phyloP scores from a whole-genome alignment of 345 rosid species.

The Psidium friedrichsthalianum region DNA sequence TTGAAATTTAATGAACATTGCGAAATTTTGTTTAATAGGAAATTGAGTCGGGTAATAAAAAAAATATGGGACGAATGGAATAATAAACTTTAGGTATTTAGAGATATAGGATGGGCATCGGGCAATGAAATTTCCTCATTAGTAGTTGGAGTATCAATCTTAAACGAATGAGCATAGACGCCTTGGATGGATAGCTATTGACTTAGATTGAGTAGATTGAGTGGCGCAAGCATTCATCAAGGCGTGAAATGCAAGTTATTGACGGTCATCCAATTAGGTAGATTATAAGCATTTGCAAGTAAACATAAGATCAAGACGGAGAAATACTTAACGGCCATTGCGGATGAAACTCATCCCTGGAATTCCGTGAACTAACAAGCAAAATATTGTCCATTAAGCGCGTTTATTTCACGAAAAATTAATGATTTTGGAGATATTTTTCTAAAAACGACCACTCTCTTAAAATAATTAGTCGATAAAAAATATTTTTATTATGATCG shows the following conservation, averaged over 20 bases:
- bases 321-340: neutral
- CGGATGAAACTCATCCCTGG: too few species aligned
- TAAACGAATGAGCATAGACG: neutral
- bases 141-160: neutral
- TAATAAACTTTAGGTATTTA: neutral
- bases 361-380: too few species aligned
- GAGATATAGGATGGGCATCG: neutral
- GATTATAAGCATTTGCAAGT: neutral
- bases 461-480: too few species aligned
- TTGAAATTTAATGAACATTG: neutral
- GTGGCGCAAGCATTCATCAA: neutral
- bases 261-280: neutral
- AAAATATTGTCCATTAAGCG: too few species aligned
- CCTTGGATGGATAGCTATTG: neutral
- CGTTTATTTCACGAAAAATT: too few species aligned
- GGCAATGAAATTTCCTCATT: neutral
- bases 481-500: too few species aligned
- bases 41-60: neutral
- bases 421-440: too few species aligned
- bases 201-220: neutral
- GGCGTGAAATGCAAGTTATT: neutral
- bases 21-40: neutral
- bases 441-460: too few species aligned
- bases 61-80: neutral
- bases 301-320: neutral